phyloP scores from a whole-genome alignment of 2,329 filamentous ascomycete species.

The Diaporthe ampelina region DNA sequence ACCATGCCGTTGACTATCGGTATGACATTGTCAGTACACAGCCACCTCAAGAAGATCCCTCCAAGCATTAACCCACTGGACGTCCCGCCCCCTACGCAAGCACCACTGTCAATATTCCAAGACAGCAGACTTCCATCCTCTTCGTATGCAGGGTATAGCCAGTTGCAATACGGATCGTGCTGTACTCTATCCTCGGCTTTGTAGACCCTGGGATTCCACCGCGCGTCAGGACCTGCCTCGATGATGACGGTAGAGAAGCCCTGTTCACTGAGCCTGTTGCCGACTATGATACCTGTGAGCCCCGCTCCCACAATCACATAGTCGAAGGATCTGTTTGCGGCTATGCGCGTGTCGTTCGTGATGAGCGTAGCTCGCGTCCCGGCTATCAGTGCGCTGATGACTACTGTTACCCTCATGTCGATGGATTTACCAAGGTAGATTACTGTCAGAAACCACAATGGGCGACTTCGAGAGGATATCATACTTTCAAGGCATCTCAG shows the following conservation, averaged over 20 bases:
- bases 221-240: conserved; percentile 45
- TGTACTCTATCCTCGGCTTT: conserved; percentile 42
- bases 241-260: conserved; percentile 45
- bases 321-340: conserved; percentile 37
- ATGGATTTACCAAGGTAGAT: no score
- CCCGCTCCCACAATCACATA: conserved; percentile 41
- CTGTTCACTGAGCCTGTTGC: conserved; percentile 43
- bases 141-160: conserved; percentile 44
- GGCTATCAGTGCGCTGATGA: not conserved
- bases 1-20: conserved; percentile 48
- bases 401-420: not conserved
- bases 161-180: conserved; percentile 44
- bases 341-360: conserved; percentile 43
- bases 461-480: no score
- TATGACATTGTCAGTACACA: no score
- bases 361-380: conserved; percentile 36
- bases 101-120: conserved; percentile 43
- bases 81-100: conserved; percentile 47
- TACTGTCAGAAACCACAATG: no score
- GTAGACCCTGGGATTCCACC: conserved; percentile 44
- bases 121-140: conserved; percentile 42
- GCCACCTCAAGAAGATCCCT: no score
- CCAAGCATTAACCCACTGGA: no score
- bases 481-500: no score
- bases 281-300: conserved; percentile 36